Base-by-base conservation (phyloP, 225 moss, liverwort and hornwort species). In the Polytrichum commune region DNA sequence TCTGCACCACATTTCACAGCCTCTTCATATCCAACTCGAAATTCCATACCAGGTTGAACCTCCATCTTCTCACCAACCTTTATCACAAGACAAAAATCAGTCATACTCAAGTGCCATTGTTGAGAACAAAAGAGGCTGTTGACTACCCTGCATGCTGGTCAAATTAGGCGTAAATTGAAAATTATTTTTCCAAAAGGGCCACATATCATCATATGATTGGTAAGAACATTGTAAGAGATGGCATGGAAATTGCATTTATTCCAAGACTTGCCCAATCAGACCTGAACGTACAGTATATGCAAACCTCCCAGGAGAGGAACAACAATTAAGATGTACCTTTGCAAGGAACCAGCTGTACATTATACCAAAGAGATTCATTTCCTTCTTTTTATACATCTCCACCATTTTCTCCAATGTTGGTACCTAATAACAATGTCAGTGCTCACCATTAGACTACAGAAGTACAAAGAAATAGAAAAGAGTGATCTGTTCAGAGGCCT, bases 61-160 rank as follows among this genome's bases (percentile, higher is more conserved):
- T 91, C 93, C 67, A 94, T 65, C 76, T 84, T 89, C 72, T 82
- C 80, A 77, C 92, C 88, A 66, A 90, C 78, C 93, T 94, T 64
- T 32, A 63, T 18, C 55, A 62, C 18, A 16, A 69, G 5, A 55
- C 28, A 67, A 26, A 67, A 78, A 78, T 33, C 35, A 74, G 23
- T 25, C 1, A 6, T 60, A 16, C 4, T 33, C 19, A 60, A 13
- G 7, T 38, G 38, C 13, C 20, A 58, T 20, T 24, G 8, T 58
- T 58, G 22, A 24, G 22, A 6, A 24, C 58, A 58, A 20, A 58
- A n/a, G 7, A 58, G 6, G 58, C 10, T 46, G 46, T 46, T 46
- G 46, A 46, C 46, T 46, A 46, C 13, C 46, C 13, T 46, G 4
- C 46, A 46, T 46, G 46, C 46, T 3, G 0, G 46, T 16, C 46